Base-by-base conservation (phyloP, 2,329 filamentous ascomycete species). In the Trichoderma hamatum region DNA sequence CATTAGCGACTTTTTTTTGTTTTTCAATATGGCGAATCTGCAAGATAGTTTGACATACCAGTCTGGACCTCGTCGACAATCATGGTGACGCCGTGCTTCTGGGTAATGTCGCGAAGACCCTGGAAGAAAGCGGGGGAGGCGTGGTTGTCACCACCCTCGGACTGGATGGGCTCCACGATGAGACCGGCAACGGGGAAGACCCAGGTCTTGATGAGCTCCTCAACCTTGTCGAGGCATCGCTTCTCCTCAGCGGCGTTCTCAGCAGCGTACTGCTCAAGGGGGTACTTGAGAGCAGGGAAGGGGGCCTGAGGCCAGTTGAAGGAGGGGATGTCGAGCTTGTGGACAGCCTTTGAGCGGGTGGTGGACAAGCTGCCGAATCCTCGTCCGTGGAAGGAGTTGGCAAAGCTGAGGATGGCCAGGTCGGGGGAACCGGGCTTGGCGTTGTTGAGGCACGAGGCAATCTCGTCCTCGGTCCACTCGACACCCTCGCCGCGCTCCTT, bases 1-100 rank as follows among this genome's bases (percentile, higher is more conserved):
- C 32, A 49, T 66, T 68, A 55, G 54, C 43, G 21, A 59, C 39
- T n/a, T 43, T 43, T 43, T 3, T 19, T 19, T n/a, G 5, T 26
- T 9, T 39, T 26, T 16, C n/a, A 51, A 11, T 13, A 24, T 13
- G 10, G 19, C 3, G 46, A 21, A 26, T 7, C 1, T 21, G 16
- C 16, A n/a, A 43, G 32, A 30, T 19, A 32, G 16, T 19, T 63
- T 3, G 9, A 58, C 63, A 19, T 66, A 66, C 65, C 65, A 21
- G 92, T 95, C 80, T 95, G 92, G 39, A 95, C 92, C 80, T 94
- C 92, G 76, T 95, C 92, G 67, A 93, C 92, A 74, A 95, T 95
- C 79, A 95, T 82, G 72, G 92, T 85, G 43, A 92, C 85, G 70
- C 89, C 84, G 80, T 91, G 85, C 76, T 88, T 89, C 75, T 88